A percentile compares a stretch with the other conserved stretches of the same genome.
Evolutionary conservation across 2,329 filamentous ascomycete species (phyloP).

Genomic region (Colletotrichum chlorophyti): DNA sequence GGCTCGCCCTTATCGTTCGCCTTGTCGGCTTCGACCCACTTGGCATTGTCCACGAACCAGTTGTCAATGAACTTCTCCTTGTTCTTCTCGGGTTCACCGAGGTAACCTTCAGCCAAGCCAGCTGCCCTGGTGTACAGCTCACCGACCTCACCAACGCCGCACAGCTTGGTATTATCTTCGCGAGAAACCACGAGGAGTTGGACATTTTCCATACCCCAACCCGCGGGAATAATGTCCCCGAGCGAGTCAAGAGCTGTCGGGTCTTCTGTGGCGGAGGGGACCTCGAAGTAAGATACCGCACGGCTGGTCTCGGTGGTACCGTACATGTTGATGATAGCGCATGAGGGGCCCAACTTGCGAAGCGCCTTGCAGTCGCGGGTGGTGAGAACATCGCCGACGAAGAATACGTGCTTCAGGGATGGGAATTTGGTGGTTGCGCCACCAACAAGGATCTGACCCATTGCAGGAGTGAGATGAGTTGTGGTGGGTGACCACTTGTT

Average conservation of each 20-base stretch:
- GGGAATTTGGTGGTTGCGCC: constrained; percentile 81
- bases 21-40: constrained; percentile 72
- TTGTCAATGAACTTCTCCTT: constrained; percentile 80
- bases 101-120: constrained; percentile 74
- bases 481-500: constrained; percentile 75
- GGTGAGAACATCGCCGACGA: constrained; percentile 89
- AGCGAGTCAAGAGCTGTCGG: constrained; percentile 55
- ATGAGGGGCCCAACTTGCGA: constrained; percentile 78
- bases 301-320: constrained; percentile 87
- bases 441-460: constrained; percentile 94
- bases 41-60: constrained; percentile 81
- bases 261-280: constrained; percentile 70
- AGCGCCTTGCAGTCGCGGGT: constrained; percentile 81
- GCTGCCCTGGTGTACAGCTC: constrained; percentile 85
- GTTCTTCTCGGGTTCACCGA: constrained; percentile 48
- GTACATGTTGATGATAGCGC: constrained; percentile 83
- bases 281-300: constrained; percentile 82
- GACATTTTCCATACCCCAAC: constrained; percentile 86
- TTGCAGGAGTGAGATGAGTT: constrained; percentile 91
- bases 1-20: constrained; percentile 61
- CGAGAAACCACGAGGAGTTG: constrained; percentile 86
- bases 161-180: constrained; percentile 70
- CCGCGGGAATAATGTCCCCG: constrained; percentile 77
- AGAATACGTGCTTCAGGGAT: constrained; percentile 80
- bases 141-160: constrained; percentile 80